These are phyloP conservation scores for Epichloe coenophiala DNA, from an alignment of 2,329 filamentous ascomycete genomes.

Conservation along the genomic window DNA sequence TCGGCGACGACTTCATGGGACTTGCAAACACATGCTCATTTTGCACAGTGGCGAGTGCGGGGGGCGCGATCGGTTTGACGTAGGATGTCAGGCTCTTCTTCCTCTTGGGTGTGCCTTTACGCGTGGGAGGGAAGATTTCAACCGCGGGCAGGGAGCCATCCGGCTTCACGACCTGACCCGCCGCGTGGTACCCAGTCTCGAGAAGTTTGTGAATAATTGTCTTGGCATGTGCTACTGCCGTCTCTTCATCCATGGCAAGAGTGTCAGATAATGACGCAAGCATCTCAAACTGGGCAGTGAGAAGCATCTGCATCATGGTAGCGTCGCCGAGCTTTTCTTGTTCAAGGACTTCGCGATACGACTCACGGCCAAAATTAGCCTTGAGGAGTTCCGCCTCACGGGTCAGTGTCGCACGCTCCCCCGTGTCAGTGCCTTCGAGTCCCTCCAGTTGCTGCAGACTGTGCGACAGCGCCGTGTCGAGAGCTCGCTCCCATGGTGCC, in stretches of 20 bases:
- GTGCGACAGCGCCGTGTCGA: slow-evolving; percentile 80
- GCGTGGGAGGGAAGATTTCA: slow-evolving; percentile 57
- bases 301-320: slow-evolving; percentile 64
- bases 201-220: slow-evolving; percentile 65
- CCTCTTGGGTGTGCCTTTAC: slow-evolving; percentile 65
- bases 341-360: slow-evolving; percentile 63
- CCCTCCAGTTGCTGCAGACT: slow-evolving; percentile 66
- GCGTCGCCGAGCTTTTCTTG: slow-evolving; percentile 73
- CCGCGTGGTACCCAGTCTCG: slow-evolving; percentile 58
- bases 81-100: slow-evolving; percentile 36
- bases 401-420: slow-evolving; percentile 57
- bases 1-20: slow-evolving; percentile 67
- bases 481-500: slow-evolving; percentile 71
- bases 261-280: slow-evolving; percentile 72
- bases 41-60: slow-evolving; percentile 26
- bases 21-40: slow-evolving; percentile 19
- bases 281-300: slow-evolving; percentile 86
- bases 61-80: slow-evolving; percentile 29
- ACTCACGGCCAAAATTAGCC: slow-evolving; percentile 67
- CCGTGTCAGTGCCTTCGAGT: slow-evolving; percentile 29
- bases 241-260: slow-evolving; percentile 66
- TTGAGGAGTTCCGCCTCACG: slow-evolving; percentile 81
- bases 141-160: slow-evolving; percentile 53
- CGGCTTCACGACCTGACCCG: slow-evolving; percentile 78
- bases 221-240: slow-evolving; percentile 70